Percentiles rank a stretch among this genome's conserved stretches.
Conservation (phyloP, 345 rosid genomes). For the Euclidium syriacum region DNA sequence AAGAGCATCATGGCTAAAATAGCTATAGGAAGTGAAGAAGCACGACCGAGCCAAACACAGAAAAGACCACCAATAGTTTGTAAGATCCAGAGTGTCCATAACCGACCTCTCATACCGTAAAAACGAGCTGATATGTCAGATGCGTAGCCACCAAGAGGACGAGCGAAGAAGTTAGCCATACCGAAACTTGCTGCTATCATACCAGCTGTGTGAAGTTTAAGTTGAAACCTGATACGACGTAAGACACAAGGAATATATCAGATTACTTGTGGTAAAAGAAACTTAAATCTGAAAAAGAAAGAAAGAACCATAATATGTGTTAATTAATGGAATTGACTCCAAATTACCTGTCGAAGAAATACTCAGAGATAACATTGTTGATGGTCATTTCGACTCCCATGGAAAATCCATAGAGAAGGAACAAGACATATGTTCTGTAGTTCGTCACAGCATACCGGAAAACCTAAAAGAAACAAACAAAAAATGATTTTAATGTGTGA, state of each 20-base stretch:
- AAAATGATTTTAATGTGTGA: too few relatives aligned
- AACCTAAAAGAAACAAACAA: conserved; percentile 30
- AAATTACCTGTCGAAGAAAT: conserved; percentile 49
- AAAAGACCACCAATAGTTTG: conserved; percentile 63
- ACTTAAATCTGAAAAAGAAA: too few relatives aligned
- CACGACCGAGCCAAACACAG: too few relatives aligned
- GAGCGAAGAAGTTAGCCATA: conserved; percentile 60
- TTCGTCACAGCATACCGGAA: conserved; percentile 58
- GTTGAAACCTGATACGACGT: too few relatives aligned
- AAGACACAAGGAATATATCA: too few relatives aligned
- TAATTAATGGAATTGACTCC: not conserved
- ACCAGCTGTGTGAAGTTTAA: too few relatives aligned
- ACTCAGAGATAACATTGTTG: conserved; percentile 58
- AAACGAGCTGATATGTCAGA: conserved; percentile 44
- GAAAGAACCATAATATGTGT: too few relatives aligned
- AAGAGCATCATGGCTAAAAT: conserved; percentile 56
- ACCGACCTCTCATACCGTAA: conserved; percentile 68
- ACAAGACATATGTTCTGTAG: conserved; percentile 68
- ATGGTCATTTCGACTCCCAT: conserved; percentile 62
- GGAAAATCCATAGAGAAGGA: conserved; percentile 62
- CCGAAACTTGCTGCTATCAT: conserved; percentile 59
- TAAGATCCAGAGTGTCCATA: conserved; percentile 59
- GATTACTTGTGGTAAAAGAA: too few relatives aligned
- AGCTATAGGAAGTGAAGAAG: conserved; percentile 48
- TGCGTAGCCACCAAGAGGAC: conserved; percentile 60